Evolutionary conservation across 345 rosid genomes (phyloP).

Genomic region (Sisymbrium altissimum): DNA sequence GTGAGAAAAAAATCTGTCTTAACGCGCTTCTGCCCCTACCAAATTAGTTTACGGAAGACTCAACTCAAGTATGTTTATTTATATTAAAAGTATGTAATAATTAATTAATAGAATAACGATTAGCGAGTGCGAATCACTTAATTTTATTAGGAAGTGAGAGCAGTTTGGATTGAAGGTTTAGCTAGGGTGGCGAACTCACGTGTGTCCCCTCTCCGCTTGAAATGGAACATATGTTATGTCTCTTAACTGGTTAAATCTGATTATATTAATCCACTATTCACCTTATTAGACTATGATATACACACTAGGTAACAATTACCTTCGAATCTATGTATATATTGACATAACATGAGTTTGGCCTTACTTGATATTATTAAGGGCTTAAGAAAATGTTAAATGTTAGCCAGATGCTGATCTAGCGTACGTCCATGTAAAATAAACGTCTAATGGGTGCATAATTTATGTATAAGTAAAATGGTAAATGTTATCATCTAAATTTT

Average conservation of each 20-base stretch:
- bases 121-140: neutral
- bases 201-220: slow-evolving; percentile 40
- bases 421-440: neutral
- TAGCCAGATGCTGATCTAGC: neutral
- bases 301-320: neutral
- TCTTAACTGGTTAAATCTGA: slow-evolving; percentile 21
- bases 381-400: neutral
- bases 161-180: slow-evolving; percentile 22
- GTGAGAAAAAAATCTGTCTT: slow-evolving; percentile 27
- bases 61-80: neutral
- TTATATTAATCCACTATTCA: neutral
- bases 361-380: neutral
- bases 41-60: slow-evolving; percentile 17
- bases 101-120: neutral
- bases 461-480: neutral
- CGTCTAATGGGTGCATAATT: neutral
- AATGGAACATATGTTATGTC: slow-evolving; percentile 35
- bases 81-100: neutral
- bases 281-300: neutral
- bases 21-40: slow-evolving; percentile 26
- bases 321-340: neutral
- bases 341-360: slow-evolving; percentile 1
- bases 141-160: neutral
- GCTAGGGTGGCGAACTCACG: slow-evolving; percentile 37
- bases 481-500: neutral